Evolutionary conservation across 2,329 filamentous ascomycete species (phyloP).

Genomic region (Hymenoscyphus linearis): DNA sequence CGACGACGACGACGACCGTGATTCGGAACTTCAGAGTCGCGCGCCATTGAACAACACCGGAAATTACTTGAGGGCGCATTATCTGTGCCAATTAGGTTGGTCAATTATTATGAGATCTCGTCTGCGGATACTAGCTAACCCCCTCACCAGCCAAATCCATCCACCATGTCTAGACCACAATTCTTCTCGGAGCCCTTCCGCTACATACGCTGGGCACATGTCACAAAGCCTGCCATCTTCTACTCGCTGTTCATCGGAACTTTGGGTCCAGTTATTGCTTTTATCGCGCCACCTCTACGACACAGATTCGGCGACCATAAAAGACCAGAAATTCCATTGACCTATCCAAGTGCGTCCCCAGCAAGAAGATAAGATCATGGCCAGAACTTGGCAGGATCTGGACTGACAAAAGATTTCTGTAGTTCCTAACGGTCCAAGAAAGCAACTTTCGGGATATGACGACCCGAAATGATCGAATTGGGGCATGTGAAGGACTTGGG

Average conservation of each 20-base stretch:
- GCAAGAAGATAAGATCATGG: not conserved
- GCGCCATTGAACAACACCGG: slow-evolving; percentile 14
- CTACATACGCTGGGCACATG: slow-evolving; percentile 83
- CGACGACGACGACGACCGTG: slow-evolving; percentile 12
- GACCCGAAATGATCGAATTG: slow-evolving; percentile 3
- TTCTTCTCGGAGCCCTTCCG: slow-evolving; percentile 83
- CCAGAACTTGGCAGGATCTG: not conserved
- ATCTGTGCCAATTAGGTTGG: slow-evolving; percentile 33
- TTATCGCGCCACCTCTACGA: slow-evolving; percentile 70
- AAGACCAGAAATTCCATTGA: slow-evolving; percentile 70
- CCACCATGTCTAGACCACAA: slow-evolving; percentile 61
- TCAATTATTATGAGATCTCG: slow-evolving; percentile 2
- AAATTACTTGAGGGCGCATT: slow-evolving; percentile 9
- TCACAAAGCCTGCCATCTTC: slow-evolving; percentile 87
- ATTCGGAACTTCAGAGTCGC: slow-evolving; percentile 8
- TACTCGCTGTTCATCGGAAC: slow-evolving; percentile 74
- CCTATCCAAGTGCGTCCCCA: slow-evolving; percentile 82
- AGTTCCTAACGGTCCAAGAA: slow-evolving; percentile 20
- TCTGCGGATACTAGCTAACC: slow-evolving; percentile 9
- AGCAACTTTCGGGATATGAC: slow-evolving; percentile 9
- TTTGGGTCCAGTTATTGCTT: slow-evolving; percentile 64
- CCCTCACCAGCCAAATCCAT: slow-evolving; percentile 15
- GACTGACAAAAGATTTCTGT: not conserved
- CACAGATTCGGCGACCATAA: slow-evolving; percentile 67
- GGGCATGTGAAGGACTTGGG: not conserved